Percentiles rank a stretch among this genome's conserved stretches.
phyloP scores from a whole-genome alignment of 2,329 filamentous ascomycete genomes.

The Pseudogymnoascus sp. region DNA sequence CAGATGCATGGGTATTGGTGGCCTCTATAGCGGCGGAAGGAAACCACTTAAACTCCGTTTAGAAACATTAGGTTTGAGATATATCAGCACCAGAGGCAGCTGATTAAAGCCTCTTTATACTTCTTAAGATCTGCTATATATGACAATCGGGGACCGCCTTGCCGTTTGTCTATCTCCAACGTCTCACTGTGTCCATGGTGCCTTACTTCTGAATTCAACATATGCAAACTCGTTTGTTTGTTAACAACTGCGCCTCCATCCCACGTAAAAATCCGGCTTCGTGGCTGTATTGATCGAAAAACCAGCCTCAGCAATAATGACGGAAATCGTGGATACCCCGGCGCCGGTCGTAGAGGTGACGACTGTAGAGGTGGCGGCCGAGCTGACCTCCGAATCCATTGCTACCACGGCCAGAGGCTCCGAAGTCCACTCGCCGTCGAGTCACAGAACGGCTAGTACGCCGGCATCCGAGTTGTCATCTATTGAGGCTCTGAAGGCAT shows the following conservation, averaged over 20 bases:
- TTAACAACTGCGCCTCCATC: not conserved
- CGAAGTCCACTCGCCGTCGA: slow-evolving; percentile 21
- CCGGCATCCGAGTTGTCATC: slow-evolving; percentile 27
- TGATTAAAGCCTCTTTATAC: slow-evolving; percentile 20
- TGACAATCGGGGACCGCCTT: not conserved
- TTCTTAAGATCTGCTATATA: slow-evolving; percentile 10
- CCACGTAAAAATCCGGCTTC: not conserved
- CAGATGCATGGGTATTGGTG: slow-evolving; percentile 9
- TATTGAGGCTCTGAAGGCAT: slow-evolving; percentile 18
- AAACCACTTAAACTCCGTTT: slow-evolving; percentile 20
- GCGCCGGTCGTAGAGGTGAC: not conserved
- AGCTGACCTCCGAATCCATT: slow-evolving; percentile 1
- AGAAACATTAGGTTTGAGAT: slow-evolving; percentile 23
- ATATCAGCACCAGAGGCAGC: slow-evolving; percentile 24
- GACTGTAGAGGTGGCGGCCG: not conserved
- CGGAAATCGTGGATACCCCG: not conserved
- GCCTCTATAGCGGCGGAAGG: slow-evolving; percentile 8
- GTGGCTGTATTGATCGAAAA: not conserved
- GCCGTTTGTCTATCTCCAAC: not conserved
- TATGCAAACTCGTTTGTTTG: slow-evolving; percentile 1
- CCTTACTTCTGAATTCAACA: slow-evolving; percentile 4
- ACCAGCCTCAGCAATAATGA: not conserved
- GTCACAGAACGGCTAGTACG: slow-evolving; percentile 23
- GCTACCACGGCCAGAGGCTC: slow-evolving; percentile 16
- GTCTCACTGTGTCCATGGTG: not conserved